Evolutionary conservation across 2,329 filamentous ascomycete species (phyloP).

Genomic region (Aschersonia sp.): DNA sequence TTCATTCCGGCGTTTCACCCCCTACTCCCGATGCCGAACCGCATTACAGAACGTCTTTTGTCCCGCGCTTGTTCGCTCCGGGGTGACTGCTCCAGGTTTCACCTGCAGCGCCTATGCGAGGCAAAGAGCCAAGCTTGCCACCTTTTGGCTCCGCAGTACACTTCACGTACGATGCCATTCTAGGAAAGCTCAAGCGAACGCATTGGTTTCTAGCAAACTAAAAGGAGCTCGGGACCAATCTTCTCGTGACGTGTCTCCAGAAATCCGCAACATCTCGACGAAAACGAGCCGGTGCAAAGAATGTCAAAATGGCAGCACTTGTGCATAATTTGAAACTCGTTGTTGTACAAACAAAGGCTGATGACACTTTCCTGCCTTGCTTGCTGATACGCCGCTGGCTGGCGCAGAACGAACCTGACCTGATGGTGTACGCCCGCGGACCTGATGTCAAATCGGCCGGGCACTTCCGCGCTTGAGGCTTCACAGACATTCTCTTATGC

Average conservation of each 20-base stretch:
- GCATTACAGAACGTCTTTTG: not conserved
- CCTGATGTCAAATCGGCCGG: not conserved
- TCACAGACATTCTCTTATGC: not conserved
- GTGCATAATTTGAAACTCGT: conserved; percentile 4
- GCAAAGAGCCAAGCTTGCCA: not conserved
- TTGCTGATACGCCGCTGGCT: not conserved
- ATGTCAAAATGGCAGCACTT: not conserved
- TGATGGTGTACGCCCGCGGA: not conserved
- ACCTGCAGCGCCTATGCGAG: not conserved
- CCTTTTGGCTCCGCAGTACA: not conserved
- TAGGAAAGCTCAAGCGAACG: conserved; percentile 26
- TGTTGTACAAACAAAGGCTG: conserved; percentile 1
- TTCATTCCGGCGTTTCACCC: not conserved
- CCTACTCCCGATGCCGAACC: not conserved
- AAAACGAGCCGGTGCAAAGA: not conserved
- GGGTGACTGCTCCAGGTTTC: not conserved
- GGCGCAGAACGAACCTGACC: not conserved
- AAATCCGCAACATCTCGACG: not conserved
- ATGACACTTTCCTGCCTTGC: not conserved
- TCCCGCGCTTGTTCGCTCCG: not conserved
- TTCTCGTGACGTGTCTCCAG: not conserved
- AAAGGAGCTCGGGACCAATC: not conserved
- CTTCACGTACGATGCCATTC: not conserved
- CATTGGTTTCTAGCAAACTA: conserved; percentile 11
- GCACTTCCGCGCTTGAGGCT: not conserved